Evolutionary conservation across 192 early-diverging fungal genomes (phyloP).

Genomic region (Backusella tarrabulga): DNA sequence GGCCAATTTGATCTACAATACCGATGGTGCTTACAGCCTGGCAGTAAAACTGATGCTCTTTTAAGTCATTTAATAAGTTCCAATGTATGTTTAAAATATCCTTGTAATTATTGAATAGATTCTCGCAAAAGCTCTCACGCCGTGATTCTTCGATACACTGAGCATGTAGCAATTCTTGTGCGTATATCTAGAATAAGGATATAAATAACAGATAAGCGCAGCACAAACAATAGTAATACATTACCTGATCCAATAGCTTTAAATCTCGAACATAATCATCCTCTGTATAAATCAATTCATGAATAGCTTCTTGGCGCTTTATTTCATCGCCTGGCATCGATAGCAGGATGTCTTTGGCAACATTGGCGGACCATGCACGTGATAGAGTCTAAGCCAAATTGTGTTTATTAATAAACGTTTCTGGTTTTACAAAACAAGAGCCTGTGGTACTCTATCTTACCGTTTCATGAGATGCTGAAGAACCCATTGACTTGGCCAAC

Average conservation of each 20-base stretch:
- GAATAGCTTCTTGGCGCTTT: constrained; percentile 92
- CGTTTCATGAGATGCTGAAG: constrained; percentile 6
- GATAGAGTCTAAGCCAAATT: constrained; percentile 24
- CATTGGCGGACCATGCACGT: constrained; percentile 71
- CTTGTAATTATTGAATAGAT: constrained; percentile 72
- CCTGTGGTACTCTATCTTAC: not conserved
- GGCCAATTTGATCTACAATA: constrained; percentile 80
- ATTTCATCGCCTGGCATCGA: constrained; percentile 67
- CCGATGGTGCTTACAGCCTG: constrained; percentile 62
- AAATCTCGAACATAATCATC: constrained; percentile 91
- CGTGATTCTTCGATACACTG: constrained; percentile 23
- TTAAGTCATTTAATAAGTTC: constrained; percentile 51
- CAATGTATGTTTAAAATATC: constrained; percentile 58
- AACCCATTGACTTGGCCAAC: not conserved
- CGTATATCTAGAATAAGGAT: constrained; percentile 25
- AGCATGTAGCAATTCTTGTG: constrained; percentile 47
- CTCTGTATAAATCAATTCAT: constrained; percentile 90
- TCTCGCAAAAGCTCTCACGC: constrained; percentile 57
- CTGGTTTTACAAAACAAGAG: not conserved
- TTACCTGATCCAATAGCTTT: constrained; percentile 65
- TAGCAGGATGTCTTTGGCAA: constrained; percentile 68
- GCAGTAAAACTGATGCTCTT: constrained; percentile 50
- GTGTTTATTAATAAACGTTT: not conserved
- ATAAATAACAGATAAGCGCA: not conserved
- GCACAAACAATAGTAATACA: not conserved